Evolutionary conservation across 192 early-diverging fungal species (phyloP).

Genomic region (Thoreauomyces humboldtii): DNA sequence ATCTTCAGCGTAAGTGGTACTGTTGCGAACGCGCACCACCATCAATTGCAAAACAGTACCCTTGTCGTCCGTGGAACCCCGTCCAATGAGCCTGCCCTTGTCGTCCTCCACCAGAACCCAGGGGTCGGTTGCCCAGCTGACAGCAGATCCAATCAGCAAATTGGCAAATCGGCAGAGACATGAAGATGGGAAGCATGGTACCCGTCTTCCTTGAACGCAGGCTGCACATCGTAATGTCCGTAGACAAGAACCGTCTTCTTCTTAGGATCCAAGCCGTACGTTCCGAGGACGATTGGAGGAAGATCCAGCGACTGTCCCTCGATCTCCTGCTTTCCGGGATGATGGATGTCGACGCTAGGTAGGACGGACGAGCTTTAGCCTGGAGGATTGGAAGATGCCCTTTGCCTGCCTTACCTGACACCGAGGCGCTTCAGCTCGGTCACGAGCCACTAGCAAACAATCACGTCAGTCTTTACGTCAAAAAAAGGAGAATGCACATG

Average conservation of each 20-base stretch:
- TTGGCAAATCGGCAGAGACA: no score
- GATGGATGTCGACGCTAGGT: constrained; percentile 51
- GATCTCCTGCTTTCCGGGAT: constrained; percentile 81
- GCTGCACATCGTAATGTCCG: constrained; percentile 99
- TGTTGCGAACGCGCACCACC: no score
- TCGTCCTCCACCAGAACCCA: constrained; percentile 84
- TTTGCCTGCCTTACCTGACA: constrained; percentile 50
- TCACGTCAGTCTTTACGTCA: background rate
- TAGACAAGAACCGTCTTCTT: constrained; percentile 98
- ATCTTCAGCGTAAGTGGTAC: background rate
- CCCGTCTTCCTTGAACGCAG: constrained; percentile 57
- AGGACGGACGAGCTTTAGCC: background rate
- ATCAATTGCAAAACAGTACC: constrained; percentile 45
- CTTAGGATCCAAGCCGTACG: constrained; percentile 82
- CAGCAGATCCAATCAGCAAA: background rate
- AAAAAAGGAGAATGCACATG: background rate
- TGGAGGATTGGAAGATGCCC: background rate
- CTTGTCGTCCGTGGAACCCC: constrained; percentile 97
- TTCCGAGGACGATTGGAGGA: constrained; percentile 88
- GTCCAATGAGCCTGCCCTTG: constrained; percentile 80
- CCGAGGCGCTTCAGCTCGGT: constrained; percentile 71
- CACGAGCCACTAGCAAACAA: constrained; percentile 60
- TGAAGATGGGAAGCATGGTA: no score
- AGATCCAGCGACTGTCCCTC: constrained; percentile 76
- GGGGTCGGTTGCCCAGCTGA: constrained; percentile 87